Evolutionary conservation across 192 early-diverging fungal species (phyloP).

Genomic region (Gigaspora rosea): DNA sequence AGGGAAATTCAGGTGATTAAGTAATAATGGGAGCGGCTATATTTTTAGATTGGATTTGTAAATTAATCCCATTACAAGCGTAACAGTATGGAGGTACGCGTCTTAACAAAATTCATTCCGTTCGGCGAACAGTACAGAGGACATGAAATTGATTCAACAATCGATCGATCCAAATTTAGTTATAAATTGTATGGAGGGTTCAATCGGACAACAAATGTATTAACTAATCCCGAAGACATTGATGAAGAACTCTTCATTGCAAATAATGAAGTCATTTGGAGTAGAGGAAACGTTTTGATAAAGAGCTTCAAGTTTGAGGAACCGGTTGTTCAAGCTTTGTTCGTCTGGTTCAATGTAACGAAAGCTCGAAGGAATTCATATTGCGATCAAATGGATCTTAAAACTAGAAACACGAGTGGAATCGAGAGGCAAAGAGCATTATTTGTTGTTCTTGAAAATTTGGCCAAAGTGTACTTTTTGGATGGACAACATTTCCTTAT

Average conservation of each 20-base stretch:
- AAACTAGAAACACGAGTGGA: background rate
- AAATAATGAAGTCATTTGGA: conserved; percentile 41
- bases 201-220: background rate
- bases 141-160: background rate
- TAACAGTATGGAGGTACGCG: conserved; percentile 31
- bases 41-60: too few relatives aligned
- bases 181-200: conserved; percentile 9
- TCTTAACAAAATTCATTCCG: conserved; percentile 26
- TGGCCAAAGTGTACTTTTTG: conserved; percentile 39
- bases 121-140: conserved; percentile 10
- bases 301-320: conserved; percentile 41
- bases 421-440: conserved; percentile 36
- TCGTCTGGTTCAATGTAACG: conserved; percentile 43
- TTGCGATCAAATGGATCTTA: background rate
- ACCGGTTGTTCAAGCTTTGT: conserved; percentile 40
- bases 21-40: too few relatives aligned
- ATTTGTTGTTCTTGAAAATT: conserved; percentile 38
- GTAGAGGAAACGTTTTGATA: conserved; percentile 39
- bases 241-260: conserved; percentile 41
- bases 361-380: conserved; percentile 30
- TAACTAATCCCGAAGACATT: conserved; percentile 22
- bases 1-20: too few relatives aligned
- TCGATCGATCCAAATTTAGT: background rate
- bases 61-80: background rate
- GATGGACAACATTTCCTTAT: conserved; percentile 41